Evolutionary conservation across 78 protist genomes (phyloP).

Genomic region (Polysphondylium violaceum): DNA sequence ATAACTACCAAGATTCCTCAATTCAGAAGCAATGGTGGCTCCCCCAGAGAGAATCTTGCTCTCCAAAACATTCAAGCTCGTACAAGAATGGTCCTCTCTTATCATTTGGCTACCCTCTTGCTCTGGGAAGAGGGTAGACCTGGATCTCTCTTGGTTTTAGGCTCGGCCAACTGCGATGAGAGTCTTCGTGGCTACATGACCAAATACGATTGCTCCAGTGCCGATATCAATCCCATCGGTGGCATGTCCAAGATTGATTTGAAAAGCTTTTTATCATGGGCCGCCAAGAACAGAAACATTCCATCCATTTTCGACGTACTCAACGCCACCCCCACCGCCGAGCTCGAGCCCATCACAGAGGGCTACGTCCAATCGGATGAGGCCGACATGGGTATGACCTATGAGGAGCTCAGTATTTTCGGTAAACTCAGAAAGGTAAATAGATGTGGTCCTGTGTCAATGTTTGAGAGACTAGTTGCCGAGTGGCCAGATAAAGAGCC

Average conservation of each 20-base stretch:
- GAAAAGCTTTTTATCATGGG: conserved; percentile 69
- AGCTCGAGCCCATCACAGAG: conserved; percentile 90
- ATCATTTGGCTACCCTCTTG: conserved; percentile 87
- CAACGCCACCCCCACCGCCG: conserved; percentile 92
- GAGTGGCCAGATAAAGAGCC: conserved; percentile 79
- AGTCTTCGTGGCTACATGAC: conserved; percentile 89
- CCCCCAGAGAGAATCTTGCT: conserved; percentile 86
- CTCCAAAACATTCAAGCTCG: conserved; percentile 93
- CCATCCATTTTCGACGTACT: conserved; percentile 10
- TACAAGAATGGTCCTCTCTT: conserved; percentile 87
- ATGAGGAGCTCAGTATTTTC: conserved; percentile 77
- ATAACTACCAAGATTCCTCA: conserved; percentile 34
- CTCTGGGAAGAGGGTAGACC: conserved; percentile 83
- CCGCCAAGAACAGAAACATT: conserved; percentile 9
- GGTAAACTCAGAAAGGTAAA: conserved; percentile 84
- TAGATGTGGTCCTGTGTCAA: conserved; percentile 85
- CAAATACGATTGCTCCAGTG: conserved; percentile 93
- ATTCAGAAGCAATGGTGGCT: conserved; percentile 71
- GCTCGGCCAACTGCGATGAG: conserved; percentile 93
- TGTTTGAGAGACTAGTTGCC: conserved; percentile 80
- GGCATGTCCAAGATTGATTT: conserved; percentile 84
- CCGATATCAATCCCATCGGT: conserved; percentile 94
- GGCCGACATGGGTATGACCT: conserved; percentile 95
- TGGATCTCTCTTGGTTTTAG: conserved; percentile 89
- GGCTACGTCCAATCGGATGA: conserved; percentile 83